Evolutionary conservation across 2,329 filamentous ascomycete species (phyloP), one percentile per base, ranked within the genome.

Genomic region (Colletotrichum incanum): DNA sequence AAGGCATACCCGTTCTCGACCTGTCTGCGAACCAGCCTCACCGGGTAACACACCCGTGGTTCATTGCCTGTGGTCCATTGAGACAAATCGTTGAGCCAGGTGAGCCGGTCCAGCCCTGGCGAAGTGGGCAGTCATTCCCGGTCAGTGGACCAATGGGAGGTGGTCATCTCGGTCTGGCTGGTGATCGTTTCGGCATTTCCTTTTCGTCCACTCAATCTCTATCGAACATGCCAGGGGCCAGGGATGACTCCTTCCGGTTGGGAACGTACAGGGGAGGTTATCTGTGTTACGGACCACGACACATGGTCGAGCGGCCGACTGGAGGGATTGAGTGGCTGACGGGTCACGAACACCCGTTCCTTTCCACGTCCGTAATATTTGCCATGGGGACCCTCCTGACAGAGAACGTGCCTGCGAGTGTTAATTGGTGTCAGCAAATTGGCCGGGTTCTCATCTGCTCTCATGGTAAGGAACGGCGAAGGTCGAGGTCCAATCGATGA

Each of bases 141-240:
- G 59, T 43, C 60, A 63, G 60, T 16, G 45, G 60, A 16, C 47
- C 60, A 52, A 52, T 52, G 31, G 47, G 47, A n/a, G 45, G 31
- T 16, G n/a, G 37, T 28, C n/a, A 31, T 41, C 60, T 63, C 47
- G 34, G 34, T 54, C 47, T 63, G 60, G 12, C 28, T 45, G 39
- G 34, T 41, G 28, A 59, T 65, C 52, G 12, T 34, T 31, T n/a
- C 55, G 63, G 56, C 63, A 67, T 61, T 54, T 55, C 50, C 47
- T 66, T 66, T 50, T 61, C 41, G 18, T 55, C 20, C n/a, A n/a
- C 43, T 56, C 20, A 16, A 39, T 58, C 20, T 23, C 63, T 67
- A 26, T 47, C 62, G 47, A 61, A 67, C 61, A 55, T 67, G 67
- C 54, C 67, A 67, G 67, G 55, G 56, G 50, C 31, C 52, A 23